Percentiles rank a stretch among this genome's conserved stretches.
These are phyloP conservation scores for Peronospora belbahrii DNA, from an alignment of 352 stramenopile species.

Conservation along the genomic window DNA sequence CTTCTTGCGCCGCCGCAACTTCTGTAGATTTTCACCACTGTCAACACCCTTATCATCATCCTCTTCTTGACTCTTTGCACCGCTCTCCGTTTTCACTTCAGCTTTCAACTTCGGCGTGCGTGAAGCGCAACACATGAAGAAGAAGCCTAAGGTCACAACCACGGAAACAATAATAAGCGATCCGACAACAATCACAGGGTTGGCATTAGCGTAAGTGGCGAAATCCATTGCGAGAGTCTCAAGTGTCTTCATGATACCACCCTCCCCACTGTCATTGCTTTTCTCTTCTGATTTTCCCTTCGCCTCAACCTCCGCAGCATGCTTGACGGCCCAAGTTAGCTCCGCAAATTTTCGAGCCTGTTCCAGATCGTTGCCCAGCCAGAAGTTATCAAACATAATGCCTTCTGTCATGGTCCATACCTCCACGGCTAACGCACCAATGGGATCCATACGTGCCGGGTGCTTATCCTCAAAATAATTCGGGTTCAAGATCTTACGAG, in stretches of 20 bases:
- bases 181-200: constrained; percentile 47
- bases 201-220: constrained; percentile 44
- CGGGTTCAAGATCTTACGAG: constrained; percentile 87
- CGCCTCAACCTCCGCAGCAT: constrained; percentile 49
- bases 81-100: constrained; percentile 30
- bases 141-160: constrained; percentile 35
- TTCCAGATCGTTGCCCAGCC: constrained; percentile 76
- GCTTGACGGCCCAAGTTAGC: constrained; percentile 69
- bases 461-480: constrained; percentile 83
- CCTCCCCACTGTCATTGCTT: constrained; percentile 38
- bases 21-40: constrained; percentile 36
- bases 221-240: constrained; percentile 36
- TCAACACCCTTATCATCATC: constrained; percentile 33
- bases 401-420: constrained; percentile 87
- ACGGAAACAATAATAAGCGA: constrained; percentile 34
- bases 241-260: constrained; percentile 36
- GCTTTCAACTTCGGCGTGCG: constrained; percentile 10
- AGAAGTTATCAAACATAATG: constrained; percentile 91
- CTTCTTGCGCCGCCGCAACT: constrained; percentile 75
- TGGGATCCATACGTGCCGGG: constrained; percentile 76
- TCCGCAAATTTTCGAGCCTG: constrained; percentile 77
- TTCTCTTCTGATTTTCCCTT: constrained; percentile 43
- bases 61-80: constrained; percentile 27
- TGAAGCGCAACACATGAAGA: constrained; percentile 58
- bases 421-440: constrained; percentile 86